These are phyloP conservation scores for Xylaria cubensis DNA, from an alignment of 495 filamentous ascomycete genomes.

Conservation along the genomic window DNA sequence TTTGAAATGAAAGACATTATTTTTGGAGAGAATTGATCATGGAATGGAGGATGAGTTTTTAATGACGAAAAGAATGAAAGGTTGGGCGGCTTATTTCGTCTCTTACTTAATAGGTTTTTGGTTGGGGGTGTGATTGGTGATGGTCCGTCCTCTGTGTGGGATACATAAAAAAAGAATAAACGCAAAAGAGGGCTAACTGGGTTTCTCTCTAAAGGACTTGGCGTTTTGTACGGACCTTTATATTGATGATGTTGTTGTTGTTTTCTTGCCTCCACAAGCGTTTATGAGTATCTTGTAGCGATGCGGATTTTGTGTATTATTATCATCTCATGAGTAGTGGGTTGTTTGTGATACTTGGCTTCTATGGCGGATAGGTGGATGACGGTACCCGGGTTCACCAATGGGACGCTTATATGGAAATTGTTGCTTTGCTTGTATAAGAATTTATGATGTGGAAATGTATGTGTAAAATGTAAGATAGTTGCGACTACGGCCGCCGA, in stretches of 20 bases:
- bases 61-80: background rate
- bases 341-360: background rate
- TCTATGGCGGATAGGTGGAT: background rate
- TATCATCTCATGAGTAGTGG: background rate
- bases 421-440: background rate
- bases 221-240: slow-evolving; percentile 3
- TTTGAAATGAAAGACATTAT: background rate
- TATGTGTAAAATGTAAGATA: too few relatives aligned
- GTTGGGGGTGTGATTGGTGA: background rate
- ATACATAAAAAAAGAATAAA: slow-evolving; percentile 24
- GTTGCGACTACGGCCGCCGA: too few relatives aligned
- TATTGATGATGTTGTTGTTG: background rate
- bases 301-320: background rate
- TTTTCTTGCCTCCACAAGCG: background rate
- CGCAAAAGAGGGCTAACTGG: background rate
- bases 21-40: background rate
- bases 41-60: background rate
- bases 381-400: background rate
- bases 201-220: slow-evolving; percentile 5
- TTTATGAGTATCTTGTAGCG: background rate
- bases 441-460: too few relatives aligned
- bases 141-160: background rate
- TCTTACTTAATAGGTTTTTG: background rate
- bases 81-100: slow-evolving; percentile 6
- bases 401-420: background rate